Evolutionary conservation across 345 rosid species (phyloP), one percentile per base, ranked within the genome.

Genomic region (Cardamine occulta): DNA sequence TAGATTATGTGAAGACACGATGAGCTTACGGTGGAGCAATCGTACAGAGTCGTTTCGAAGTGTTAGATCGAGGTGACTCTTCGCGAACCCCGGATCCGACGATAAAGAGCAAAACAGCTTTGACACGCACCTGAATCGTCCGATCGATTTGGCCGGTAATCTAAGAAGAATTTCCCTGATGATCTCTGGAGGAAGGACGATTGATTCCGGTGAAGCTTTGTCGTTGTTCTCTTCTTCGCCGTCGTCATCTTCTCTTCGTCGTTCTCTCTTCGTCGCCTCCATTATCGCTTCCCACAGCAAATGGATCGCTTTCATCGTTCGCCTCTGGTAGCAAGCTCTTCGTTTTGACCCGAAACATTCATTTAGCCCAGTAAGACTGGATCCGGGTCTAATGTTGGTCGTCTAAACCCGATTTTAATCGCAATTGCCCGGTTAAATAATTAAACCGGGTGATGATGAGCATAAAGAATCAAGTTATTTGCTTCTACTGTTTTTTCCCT

Each of bases 101-200:
- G 80, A 77, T 2, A 84, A 73, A 24, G 80, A 67, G 63, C 37
- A 15, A 76, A 83, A 80, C 11, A 40, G 78, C 73, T 82, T 84
- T 31, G 80, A 79, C 2, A 82, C 87, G 74, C 80, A 82, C 80
- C 85, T 84, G 82, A 82, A 84, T 58, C 68, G 51, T 29, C 67
- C 75, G 54, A 84, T 67, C 9, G 85, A 63, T 78, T 74, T 84
- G 2, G 78, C 74, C 4, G 85, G 85, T 24, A 84, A 59, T 34
- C 87, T 65, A 9, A 78, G 75, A 32, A 84, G 87, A 37, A 84
- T 80, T 19, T 84, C 85, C 12, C 28, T 49, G 19, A 82, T 55
- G 72, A 81, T 77, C 74, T 84, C 87, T 26, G 76, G 75, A 35
- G 83, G 83, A 55, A 84, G 60, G 26, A 21, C 42, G 8, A 47